A percentile compares a stretch with the other conserved stretches of the same genome.
phyloP scores from a whole-genome alignment of 2,329 filamentous ascomycete species.

The Ceratocystis lukuohia region DNA sequence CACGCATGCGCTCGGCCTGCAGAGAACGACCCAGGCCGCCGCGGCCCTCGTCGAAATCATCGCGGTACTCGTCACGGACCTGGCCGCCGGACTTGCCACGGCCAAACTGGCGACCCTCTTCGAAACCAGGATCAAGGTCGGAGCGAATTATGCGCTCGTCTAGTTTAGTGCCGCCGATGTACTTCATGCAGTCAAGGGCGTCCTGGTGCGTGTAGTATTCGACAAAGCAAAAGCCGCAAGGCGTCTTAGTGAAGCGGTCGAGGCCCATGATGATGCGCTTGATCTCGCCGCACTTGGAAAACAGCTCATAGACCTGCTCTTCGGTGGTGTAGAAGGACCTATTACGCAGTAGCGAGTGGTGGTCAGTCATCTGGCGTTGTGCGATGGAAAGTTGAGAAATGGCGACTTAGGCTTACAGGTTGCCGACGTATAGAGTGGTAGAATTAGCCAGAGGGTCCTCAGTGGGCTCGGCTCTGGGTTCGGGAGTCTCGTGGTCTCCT shows the following conservation, averaged over 20 bases:
- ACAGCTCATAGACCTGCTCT: conserved; percentile 95
- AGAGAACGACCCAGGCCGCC: conserved; percentile 77
- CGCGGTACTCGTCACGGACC: conserved; percentile 92
- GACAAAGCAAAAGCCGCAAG: conserved; percentile 98
- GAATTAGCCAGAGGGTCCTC: conserved; percentile 68
- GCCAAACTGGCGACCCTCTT: conserved; percentile 91
- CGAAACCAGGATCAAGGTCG: conserved; percentile 88
- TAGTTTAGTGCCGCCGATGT: conserved; percentile 92
- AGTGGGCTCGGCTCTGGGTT: conserved; percentile 35
- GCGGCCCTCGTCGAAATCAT: conserved; percentile 90
- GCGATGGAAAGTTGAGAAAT: neutral
- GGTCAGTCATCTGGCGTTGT: conserved; percentile 8
- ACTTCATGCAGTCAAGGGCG: conserved; percentile 95
- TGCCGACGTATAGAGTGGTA: conserved; percentile 93
- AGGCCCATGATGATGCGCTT: conserved; percentile 97
- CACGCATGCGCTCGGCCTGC: conserved; percentile 36
- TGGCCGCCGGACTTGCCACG: conserved; percentile 92
- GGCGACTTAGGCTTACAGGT: conserved; percentile 45
- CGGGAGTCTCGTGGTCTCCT: conserved; percentile 44
- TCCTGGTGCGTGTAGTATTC: conserved; percentile 98
- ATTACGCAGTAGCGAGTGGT: conserved; percentile 19
- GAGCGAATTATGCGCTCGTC: conserved; percentile 94
- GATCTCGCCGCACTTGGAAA: conserved; percentile 92
- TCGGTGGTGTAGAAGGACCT: conserved; percentile 97
- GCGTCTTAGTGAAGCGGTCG: conserved; percentile 92